Base-by-base conservation (phyloP, 768 basidiomycete species). In the Collybia nuda region DNA sequence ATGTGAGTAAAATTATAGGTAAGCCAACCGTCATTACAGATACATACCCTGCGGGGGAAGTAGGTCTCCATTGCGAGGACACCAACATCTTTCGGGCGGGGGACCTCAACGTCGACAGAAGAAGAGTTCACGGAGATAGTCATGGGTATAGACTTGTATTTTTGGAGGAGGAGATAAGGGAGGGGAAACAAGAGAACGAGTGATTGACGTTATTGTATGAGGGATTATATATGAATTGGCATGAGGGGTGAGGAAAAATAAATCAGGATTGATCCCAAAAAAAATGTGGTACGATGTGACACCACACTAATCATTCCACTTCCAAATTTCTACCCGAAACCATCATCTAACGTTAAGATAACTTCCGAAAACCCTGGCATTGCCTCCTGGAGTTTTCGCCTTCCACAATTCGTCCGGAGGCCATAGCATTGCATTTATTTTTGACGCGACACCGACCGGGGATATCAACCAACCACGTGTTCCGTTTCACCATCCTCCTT, bases 31-130 rank as follows among this genome's bases (percentile, higher is more conserved):
- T n/a, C n/a, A n/a, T 26, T 46, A 41, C 36, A 42, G 40, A 75
- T 29, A 29, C 88, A 58, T 63, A 93, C 91, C 57, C 92, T 82
- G 70, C 83, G 87, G 47, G 93, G 95, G 75, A 96, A 95, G 79
- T 97, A 98, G 69, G 91, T 81, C 64, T 98, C 94, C 70, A 95
- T 84, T 44, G 80, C 93, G 56, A 95, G 88, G 69, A 98, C 85
- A 64, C 95, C 95, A 59, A 97, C 94, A 71, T 97, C 90, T 75
- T 88, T 84, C 52, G 95, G 93, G 60, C 93, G 89, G 48, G 76
- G 72, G 21, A 70, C 48, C 50, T 78, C 77, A 49, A 66, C 35
- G 55, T 70, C 70, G 48, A 65, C 49, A 49, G 67, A 45, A 47
- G 67, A 51, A 51, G 68, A 51, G 52, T 64, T 55, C 47, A 76